These are phyloP conservation scores for Brettanomyces bruxellensis DNA, from an alignment of 805 yeast species.

Conservation along the genomic window DNA sequence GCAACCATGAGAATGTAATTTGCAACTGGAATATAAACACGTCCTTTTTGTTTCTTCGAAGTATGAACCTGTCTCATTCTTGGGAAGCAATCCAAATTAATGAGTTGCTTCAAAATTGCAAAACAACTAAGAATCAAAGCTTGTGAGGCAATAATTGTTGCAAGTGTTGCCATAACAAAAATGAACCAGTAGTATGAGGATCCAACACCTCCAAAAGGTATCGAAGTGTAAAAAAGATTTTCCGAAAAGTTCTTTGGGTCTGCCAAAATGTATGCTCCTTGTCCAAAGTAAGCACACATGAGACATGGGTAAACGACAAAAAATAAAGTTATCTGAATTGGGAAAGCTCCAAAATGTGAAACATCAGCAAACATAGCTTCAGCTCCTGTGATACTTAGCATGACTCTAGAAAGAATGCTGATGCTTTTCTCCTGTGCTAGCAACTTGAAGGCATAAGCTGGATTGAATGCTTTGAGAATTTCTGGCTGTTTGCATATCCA, in stretches of 20 bases:
- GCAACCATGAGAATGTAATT: slow-evolving; percentile 44
- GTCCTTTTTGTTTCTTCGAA: slow-evolving; percentile 36
- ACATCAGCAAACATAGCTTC: slow-evolving; percentile 62
- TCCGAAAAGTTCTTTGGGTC: slow-evolving; percentile 29
- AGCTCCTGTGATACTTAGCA: slow-evolving; percentile 49
- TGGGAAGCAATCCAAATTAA: slow-evolving; percentile 47
- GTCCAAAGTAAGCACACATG: slow-evolving; percentile 48
- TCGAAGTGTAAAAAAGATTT: slow-evolving; percentile 38
- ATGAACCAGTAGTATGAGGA: slow-evolving; percentile 40
- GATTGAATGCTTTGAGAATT: slow-evolving; percentile 40
- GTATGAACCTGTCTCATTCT: slow-evolving; percentile 35
- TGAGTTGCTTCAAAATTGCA: slow-evolving; percentile 42
- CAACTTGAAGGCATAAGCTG: slow-evolving; percentile 40
- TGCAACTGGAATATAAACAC: slow-evolving; percentile 42
- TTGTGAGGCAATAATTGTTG: slow-evolving; percentile 53
- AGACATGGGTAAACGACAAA: slow-evolving; percentile 43
- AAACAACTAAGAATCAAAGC: slow-evolving; percentile 50
- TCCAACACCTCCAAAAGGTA: slow-evolving; percentile 38
- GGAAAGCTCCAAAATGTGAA: slow-evolving; percentile 43
- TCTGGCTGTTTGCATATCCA: slow-evolving; percentile 35
- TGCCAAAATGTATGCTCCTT: slow-evolving; percentile 38
- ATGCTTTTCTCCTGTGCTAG: slow-evolving; percentile 27
- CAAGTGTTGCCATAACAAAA: slow-evolving; percentile 43
- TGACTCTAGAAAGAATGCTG: slow-evolving; percentile 39
- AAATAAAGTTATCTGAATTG: slow-evolving; percentile 39